phyloP scores from a whole-genome alignment of 768 basidiomycete species.

The Leucosporidium yakuticum region DNA sequence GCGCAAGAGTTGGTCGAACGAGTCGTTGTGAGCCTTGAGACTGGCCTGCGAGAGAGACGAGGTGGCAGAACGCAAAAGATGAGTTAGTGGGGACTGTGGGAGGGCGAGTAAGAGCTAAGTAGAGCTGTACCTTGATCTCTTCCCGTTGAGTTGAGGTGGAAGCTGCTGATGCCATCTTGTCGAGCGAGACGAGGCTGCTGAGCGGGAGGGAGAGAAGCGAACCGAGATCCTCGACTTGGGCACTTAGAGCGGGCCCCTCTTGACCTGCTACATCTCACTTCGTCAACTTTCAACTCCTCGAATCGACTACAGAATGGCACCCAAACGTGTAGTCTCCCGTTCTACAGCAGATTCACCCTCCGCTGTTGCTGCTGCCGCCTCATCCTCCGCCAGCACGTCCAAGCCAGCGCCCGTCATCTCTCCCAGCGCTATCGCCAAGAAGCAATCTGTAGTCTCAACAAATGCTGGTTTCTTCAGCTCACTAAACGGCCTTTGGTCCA shows the following conservation, averaged over 20 bases:
- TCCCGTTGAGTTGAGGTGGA: neutral
- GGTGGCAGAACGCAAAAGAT: no score
- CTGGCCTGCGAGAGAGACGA: no score
- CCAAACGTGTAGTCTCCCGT: neutral
- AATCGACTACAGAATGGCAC: neutral
- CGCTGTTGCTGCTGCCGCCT: neutral
- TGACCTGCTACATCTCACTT: neutral
- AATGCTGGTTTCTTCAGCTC: no score
- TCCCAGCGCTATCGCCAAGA: neutral
- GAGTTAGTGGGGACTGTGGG: no score
- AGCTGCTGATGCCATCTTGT: neutral
- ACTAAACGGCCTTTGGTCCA: neutral
- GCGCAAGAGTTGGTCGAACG: conserved; percentile 72
- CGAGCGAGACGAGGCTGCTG: neutral
- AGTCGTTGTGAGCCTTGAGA: conserved; percentile 76
- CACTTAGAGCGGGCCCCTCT: neutral
- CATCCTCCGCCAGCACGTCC: neutral
- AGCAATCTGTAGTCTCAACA: no score
- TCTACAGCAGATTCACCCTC: neutral
- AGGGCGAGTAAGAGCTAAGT: neutral
- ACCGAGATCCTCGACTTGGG: neutral
- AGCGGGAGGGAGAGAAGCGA: neutral
- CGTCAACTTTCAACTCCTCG: neutral
- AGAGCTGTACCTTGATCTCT: neutral
- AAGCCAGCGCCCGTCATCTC: neutral